These are phyloP conservation scores for Termitomyces sp. DNA, from an alignment of 768 basidiomycete species.

Conservation along the genomic window DNA sequence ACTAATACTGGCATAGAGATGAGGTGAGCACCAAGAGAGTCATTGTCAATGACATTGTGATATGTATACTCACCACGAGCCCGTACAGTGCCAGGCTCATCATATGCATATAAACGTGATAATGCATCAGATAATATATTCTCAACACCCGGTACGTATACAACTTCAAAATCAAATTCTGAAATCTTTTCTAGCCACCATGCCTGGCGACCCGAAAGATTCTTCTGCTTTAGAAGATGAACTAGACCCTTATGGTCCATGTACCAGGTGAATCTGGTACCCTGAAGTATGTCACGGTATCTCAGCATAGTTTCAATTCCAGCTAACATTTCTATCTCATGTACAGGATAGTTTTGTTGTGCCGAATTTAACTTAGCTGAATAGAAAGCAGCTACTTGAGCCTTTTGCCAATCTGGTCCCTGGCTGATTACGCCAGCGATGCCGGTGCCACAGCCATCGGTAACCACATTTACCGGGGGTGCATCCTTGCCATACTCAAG, in stretches of 20 bases:
- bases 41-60: background rate
- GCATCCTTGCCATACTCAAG: no score
- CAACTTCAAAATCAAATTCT: conserved; percentile 28
- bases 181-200: no score
- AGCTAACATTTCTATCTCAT: conserved; percentile 35
- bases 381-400: conserved; percentile 33
- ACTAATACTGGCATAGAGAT: no score
- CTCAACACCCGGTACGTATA: background rate
- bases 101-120: background rate
- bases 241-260: background rate
- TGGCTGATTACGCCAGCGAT: conserved; percentile 29
- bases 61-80: background rate
- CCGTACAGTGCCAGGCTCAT: conserved; percentile 8
- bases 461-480: conserved; percentile 26
- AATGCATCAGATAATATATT: background rate
- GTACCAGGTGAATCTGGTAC: no score
- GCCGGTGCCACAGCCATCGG: conserved; percentile 31
- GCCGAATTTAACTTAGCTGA: conserved; percentile 24
- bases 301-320: conserved; percentile 32
- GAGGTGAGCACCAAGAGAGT: no score
- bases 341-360: background rate
- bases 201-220: no score
- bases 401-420: conserved; percentile 25
- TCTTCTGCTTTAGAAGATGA: conserved; percentile 30
- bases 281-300: no score